Evolutionary conservation across 2,329 filamentous ascomycete species (phyloP).

Genomic region (Pseudomassariella vexata): DNA sequence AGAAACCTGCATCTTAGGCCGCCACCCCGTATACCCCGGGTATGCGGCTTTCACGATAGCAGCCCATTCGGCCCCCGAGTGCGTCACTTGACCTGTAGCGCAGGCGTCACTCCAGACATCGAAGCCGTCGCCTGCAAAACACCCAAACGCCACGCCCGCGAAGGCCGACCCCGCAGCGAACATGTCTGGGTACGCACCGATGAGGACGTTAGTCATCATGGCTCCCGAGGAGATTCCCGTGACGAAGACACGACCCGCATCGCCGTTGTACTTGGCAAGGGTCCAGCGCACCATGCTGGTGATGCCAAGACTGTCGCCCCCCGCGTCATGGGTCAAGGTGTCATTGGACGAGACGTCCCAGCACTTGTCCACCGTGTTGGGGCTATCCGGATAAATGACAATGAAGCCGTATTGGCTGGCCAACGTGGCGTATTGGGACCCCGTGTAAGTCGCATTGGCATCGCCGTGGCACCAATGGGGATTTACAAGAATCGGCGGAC

Average conservation of each 20-base stretch:
- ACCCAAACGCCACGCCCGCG: slow-evolving; percentile 37
- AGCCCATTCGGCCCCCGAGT: slow-evolving; percentile 27
- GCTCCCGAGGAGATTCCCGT: slow-evolving; percentile 45
- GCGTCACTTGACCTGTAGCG: slow-evolving; percentile 38
- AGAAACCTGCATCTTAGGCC: slow-evolving; percentile 52
- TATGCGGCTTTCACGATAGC: slow-evolving; percentile 34
- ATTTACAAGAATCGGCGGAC: slow-evolving; percentile 47
- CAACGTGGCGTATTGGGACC: slow-evolving; percentile 46
- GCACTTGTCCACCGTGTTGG: slow-evolving; percentile 7
- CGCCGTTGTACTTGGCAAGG: slow-evolving; percentile 37
- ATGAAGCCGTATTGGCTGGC: slow-evolving; percentile 51
- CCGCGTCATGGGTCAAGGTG: slow-evolving; percentile 41
- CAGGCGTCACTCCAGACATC: slow-evolving; percentile 47
- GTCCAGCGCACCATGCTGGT: slow-evolving; percentile 49
- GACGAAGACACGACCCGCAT: slow-evolving; percentile 42
- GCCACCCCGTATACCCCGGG: slow-evolving; percentile 41
- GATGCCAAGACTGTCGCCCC: slow-evolving; percentile 45
- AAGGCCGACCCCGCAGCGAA: slow-evolving; percentile 45
- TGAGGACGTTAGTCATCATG: slow-evolving; percentile 51
- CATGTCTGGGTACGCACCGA: slow-evolving; percentile 45
- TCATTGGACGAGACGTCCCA: slow-evolving; percentile 30
- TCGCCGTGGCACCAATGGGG: slow-evolving; percentile 53
- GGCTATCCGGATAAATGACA: slow-evolving; percentile 30
- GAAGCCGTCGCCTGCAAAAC: slow-evolving; percentile 37
- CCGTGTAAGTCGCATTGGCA: slow-evolving; percentile 40